Base-by-base conservation (phyloP, 768 basidiomycete species). In the Termitomyces sp. region DNA sequence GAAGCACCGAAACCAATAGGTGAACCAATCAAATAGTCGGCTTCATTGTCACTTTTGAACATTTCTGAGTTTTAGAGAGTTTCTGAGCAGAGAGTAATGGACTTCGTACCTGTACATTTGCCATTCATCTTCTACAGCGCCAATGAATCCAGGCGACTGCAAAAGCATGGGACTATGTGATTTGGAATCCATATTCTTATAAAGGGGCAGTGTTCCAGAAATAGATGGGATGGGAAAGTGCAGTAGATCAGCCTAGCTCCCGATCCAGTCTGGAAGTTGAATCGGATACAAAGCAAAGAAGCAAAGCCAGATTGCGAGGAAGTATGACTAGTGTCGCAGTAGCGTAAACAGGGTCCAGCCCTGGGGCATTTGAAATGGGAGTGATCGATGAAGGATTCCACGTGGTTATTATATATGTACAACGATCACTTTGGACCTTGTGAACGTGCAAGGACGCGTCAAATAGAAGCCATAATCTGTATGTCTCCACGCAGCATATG, bases 1-100 rank as follows among this genome's bases (percentile, higher is more conserved):
- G 92, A 93, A 2, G 95, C 88, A 19, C 95, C 95, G 62, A 89
- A 94, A 1, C 94, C 93, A 50, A 95, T 93, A 19, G 90, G 81
- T 8, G 78, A 69, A 15, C 89, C 90, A 37, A 90, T 77, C 19
- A 78, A 79, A 64, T 94, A 94, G 74, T 95, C 91, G 12, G 72
- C 60, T 1, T 82, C 73, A 58, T 78, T 68, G 65, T 91, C 88
- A 63, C 90, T 51, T 91, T 66, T 3, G 9, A 56, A 40, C 28
- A 46, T 34, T 54, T 42, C 32, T 61, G 40, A 59, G 58, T 56
- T 30, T 55, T 56, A 45, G 40, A 26, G 45, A 38, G 45, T 50
- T 37, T 9, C 47, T 21, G 34, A 38, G 45, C 8, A 43, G 44
- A 45, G 37, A 49, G 53, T 15, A 3, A 32, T 24, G 19, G 9